phyloP scores from a whole-genome alignment of 2,329 filamentous ascomycete genomes.

The Fusarium aywerte region DNA sequence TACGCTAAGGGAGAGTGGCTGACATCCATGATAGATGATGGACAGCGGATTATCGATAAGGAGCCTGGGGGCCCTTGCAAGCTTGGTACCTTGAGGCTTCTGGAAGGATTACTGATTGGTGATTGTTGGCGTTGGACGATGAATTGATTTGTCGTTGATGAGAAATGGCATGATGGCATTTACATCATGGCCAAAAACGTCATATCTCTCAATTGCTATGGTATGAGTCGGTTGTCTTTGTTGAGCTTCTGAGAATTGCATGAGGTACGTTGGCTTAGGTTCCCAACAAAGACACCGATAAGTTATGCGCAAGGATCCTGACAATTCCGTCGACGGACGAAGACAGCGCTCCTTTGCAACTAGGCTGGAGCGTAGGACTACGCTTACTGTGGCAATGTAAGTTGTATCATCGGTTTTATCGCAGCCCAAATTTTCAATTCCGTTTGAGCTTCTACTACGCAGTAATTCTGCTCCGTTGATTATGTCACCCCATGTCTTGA shows the following conservation, averaged over 20 bases:
- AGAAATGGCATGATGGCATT: slow-evolving; percentile 38
- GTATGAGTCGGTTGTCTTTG: slow-evolving; percentile 15
- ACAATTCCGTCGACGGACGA: slow-evolving; percentile 12
- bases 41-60: slow-evolving; percentile 43
- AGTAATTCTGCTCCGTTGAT: background rate
- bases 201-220: slow-evolving; percentile 32
- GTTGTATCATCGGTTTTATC: background rate
- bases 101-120: slow-evolving; percentile 38
- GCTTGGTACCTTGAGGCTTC: slow-evolving; percentile 25
- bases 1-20: slow-evolving; percentile 14
- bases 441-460: background rate
- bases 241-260: slow-evolving; percentile 13
- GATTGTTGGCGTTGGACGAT: slow-evolving; percentile 12
- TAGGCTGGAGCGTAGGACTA: background rate
- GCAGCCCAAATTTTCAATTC: background rate
- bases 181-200: slow-evolving; percentile 40
- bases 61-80: slow-evolving; percentile 4
- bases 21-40: background rate
- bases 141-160: slow-evolving; percentile 26
- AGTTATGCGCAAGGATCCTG: slow-evolving; percentile 7
- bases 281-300: slow-evolving; percentile 19
- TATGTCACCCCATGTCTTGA: background rate
- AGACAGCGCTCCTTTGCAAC: slow-evolving; percentile 10
- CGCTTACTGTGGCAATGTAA: background rate
- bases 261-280: slow-evolving; percentile 14